A percentile compares a stretch with the other conserved stretches of the same genome.
Conservation (phyloP, 352 stramenopile genomes). For the Globisporangium uncinulatum region DNA sequence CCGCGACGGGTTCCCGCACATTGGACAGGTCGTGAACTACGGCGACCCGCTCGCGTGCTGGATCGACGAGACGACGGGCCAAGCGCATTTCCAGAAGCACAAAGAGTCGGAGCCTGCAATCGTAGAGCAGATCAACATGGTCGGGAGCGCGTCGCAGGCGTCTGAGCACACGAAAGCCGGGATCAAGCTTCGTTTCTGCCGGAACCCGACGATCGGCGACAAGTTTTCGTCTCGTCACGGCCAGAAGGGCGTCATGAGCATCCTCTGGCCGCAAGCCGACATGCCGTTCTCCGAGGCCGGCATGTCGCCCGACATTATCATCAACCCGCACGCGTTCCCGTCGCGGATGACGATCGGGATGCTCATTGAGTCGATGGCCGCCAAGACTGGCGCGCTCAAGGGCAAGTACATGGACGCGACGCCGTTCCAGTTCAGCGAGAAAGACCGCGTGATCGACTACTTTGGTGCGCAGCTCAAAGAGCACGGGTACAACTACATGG, state of each 20-base stretch:
- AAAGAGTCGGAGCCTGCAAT: conserved; percentile 97
- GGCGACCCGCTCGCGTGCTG: conserved; percentile 96
- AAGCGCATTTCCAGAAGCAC: conserved; percentile 92
- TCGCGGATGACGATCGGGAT: conserved; percentile 98
- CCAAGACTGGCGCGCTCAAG: conserved; percentile 98
- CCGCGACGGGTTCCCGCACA: conserved; percentile 94
- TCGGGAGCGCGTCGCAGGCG: conserved; percentile 59
- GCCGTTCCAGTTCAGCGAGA: conserved; percentile 99
- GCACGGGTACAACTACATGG: conserved; percentile 98
- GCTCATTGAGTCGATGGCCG: conserved; percentile 99
- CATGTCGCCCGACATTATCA: conserved; percentile 99
- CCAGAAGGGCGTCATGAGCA: conserved; percentile 99
- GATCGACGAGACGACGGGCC: conserved; percentile 93
- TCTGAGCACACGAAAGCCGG: conserved; percentile 85
- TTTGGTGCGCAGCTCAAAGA: conserved; percentile 98
- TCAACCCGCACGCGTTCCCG: conserved; percentile 98
- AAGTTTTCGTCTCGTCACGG: conserved; percentile 99
- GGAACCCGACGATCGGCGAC: conserved; percentile 99
- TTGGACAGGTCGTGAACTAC: conserved; percentile 93
- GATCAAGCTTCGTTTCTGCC: conserved; percentile 97
- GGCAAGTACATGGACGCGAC: conserved; percentile 97
- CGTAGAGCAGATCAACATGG: conserved; percentile 94
- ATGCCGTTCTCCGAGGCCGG: conserved; percentile 99
- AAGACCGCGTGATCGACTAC: conserved; percentile 98
- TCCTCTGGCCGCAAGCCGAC: conserved; percentile 98